Evolutionary conservation across 202 grass and related monocot genomes (phyloP), one percentile per base, ranked within the genome.

Genomic region (Schoenoplectus tabernaemontani): DNA sequence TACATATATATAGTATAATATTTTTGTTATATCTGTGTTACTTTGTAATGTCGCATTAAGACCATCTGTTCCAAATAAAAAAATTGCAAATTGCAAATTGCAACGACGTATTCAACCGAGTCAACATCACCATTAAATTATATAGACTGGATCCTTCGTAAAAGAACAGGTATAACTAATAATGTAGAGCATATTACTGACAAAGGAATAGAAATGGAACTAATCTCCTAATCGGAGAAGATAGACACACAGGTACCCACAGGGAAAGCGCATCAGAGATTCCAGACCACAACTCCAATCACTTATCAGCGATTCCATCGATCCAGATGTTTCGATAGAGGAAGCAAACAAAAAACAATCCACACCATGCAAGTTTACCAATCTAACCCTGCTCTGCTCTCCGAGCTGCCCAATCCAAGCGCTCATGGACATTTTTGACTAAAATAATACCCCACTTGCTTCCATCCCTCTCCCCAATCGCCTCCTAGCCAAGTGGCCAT

Each of bases 321-420:
- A 69, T 75, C 66, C 33, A 75, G 81, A 83, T 75, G 66, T 74
- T 83, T 83, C 66, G 41, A 61, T 7, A 75, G 20, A 70, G 81
- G 66, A 82, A 73, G 22, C 67, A 82, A 82, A 50, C 24, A 50
- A 48, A 70, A 11, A 33, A 62, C 9, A 82, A 73, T 57, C 30
- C 37, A 3, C 32, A 58, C n/a, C 50, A 33, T 69, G 22, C 13
- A 19, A 75, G 75, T 23, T 47, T 74, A 83, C 81, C 19, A 75
- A 46, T 8, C 2, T 60, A 83, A 5, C 81, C 81, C n/a, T n/a
- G n/a, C n/a, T n/a, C 65, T 71, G 7, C 2, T 20, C 3, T 43
- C 56, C 11, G 17, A n/a, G 23, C 34, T 30, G 13, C 12, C 47
- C 23, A 72, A 44, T 41, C 0, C 3, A 32, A 50, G 1, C 9